Evolutionary conservation across 2,329 filamentous ascomycete species (phyloP).

Genomic region (Spiromastix sp.): DNA sequence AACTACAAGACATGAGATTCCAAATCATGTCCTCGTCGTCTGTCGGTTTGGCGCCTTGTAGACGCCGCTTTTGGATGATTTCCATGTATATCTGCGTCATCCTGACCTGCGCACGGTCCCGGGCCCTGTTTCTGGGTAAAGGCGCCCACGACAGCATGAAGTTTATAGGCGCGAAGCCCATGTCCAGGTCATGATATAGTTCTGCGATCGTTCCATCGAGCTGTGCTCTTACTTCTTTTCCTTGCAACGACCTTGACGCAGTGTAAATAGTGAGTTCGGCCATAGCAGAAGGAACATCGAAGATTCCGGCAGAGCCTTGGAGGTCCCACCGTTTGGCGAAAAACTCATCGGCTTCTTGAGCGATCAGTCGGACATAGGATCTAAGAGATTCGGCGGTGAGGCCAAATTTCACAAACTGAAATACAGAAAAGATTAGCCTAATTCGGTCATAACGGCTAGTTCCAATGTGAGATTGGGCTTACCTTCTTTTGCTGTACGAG

Average conservation of each 20-base stretch:
- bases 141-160: conserved; percentile 73
- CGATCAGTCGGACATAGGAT: conserved; percentile 70
- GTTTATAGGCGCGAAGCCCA: conserved; percentile 71
- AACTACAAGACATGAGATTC: conserved; percentile 65
- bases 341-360: conserved; percentile 57
- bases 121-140: conserved; percentile 62
- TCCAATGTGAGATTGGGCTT: conserved; percentile 12
- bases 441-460: no score
- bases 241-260: conserved; percentile 22
- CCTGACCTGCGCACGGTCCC: conserved; percentile 59
- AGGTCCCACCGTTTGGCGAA: conserved; percentile 45
- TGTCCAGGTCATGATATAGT: conserved; percentile 70
- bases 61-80: conserved; percentile 56
- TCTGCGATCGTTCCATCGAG: conserved; percentile 63
- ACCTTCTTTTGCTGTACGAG: conserved; percentile 96
- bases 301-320: conserved; percentile 47
- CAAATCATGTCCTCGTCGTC: conserved; percentile 61
- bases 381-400: conserved; percentile 50
- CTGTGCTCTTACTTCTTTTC: conserved; percentile 55
- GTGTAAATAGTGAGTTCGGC: conserved; percentile 73
- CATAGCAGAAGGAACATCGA: conserved; percentile 58
- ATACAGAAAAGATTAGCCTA: conserved; percentile 3
- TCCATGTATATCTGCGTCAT: conserved; percentile 62
- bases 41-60: conserved; percentile 30
- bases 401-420: conserved; percentile 53